Conservation (phyloP, 805 yeast species). For the Candida ovalis region DNA sequence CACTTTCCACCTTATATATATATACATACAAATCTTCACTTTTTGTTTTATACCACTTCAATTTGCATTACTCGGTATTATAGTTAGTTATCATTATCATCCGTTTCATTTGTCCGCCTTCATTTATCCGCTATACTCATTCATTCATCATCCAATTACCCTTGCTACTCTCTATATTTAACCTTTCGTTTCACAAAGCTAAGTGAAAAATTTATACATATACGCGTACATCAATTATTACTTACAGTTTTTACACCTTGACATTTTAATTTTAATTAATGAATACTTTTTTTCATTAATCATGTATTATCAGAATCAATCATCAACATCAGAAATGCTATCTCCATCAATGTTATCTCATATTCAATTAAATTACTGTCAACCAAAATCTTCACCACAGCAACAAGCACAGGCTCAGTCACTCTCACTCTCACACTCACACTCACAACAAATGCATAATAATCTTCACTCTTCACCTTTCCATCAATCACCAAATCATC, state of each 20-base stretch:
- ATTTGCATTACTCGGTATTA: too few species aligned
- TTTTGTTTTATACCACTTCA: too few species aligned
- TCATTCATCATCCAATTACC: not conserved
- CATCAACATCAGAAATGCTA: conserved; percentile 9
- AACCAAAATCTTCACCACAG: conserved; percentile 7
- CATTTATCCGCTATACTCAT: not conserved
- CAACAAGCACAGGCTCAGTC: not conserved
- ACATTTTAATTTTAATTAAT: too few species aligned
- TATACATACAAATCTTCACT: too few species aligned
- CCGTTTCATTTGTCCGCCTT: too few species aligned
- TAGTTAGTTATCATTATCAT: too few species aligned
- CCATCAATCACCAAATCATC: conserved; percentile 10
- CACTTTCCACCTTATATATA: too few species aligned
- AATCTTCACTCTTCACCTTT: conserved; percentile 3
- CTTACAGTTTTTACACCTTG: too few species aligned
- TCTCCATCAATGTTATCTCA: conserved; percentile 21
- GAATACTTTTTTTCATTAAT: not conserved
- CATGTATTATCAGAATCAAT: conserved; percentile 11
- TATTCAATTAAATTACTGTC: conserved; percentile 10
- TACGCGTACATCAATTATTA: too few species aligned
- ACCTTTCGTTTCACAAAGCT: not conserved
- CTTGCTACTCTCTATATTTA: not conserved
- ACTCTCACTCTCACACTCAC: not conserved
- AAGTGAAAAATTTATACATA: not conserved
- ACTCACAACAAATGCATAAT: not conserved